A percentile compares a stretch with the other conserved stretches of the same genome.
Evolutionary conservation across 2,329 filamentous ascomycete genomes (phyloP).

Genomic region (Chlorencoelia australis): DNA sequence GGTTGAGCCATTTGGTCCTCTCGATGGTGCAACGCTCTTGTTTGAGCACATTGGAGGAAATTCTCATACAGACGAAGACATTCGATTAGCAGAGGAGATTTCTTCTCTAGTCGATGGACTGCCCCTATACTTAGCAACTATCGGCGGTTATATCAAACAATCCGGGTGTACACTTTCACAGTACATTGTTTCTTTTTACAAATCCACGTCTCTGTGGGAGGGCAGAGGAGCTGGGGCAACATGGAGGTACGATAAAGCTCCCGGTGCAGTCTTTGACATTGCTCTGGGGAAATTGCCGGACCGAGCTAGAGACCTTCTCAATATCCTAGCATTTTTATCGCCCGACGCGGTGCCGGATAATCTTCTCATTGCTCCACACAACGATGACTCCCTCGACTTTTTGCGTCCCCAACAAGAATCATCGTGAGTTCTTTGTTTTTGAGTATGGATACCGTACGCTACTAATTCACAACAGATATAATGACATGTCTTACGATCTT

Average conservation of each 20-base stretch:
- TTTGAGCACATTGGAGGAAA: background rate
- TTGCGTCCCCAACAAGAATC: too few species aligned
- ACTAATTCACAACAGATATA: too few species aligned
- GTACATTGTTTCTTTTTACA: background rate
- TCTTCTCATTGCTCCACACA: background rate
- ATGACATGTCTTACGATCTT: background rate
- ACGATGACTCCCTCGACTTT: background rate
- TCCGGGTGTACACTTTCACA: background rate
- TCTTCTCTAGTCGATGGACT: background rate
- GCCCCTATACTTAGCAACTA: background rate
- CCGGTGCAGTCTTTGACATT: background rate
- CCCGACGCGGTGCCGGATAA: background rate
- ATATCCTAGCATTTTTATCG: background rate
- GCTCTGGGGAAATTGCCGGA: background rate
- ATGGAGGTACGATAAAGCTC: background rate
- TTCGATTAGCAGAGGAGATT: background rate
- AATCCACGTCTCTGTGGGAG: background rate
- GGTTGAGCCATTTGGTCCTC: background rate
- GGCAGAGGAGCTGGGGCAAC: background rate
- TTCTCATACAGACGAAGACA: background rate
- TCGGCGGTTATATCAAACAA: background rate
- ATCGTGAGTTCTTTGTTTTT: too few species aligned
- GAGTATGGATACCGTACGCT: too few species aligned
- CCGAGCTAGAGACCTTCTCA: background rate
- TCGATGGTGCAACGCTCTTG: background rate